These are phyloP conservation scores for Delonix regia DNA, from an alignment of 306 rosid genomes.

Conservation along the genomic window DNA sequence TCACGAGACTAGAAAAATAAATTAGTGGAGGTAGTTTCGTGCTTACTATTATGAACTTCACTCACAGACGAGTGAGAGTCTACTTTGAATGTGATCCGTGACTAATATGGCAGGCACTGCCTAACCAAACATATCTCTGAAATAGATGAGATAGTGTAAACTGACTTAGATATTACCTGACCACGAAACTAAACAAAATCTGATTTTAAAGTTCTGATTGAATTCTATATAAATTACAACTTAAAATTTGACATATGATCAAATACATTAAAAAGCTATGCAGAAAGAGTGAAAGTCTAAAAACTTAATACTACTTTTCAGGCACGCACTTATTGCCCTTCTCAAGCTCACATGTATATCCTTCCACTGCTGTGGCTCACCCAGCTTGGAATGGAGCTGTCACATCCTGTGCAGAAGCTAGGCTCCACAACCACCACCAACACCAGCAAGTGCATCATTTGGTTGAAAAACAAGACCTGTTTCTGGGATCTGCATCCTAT, in stretches of 20 bases:
- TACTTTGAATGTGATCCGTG: not conserved
- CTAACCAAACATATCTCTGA: too few species aligned
- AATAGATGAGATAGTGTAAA: not conserved
- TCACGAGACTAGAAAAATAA: not conserved
- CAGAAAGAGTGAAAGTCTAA: constrained; percentile 3
- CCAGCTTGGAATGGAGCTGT: constrained; percentile 6
- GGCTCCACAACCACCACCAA: constrained; percentile 38
- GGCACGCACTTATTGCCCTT: constrained; percentile 75
- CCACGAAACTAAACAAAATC: not conserved
- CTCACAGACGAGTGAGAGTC: too few species aligned
- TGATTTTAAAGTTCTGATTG: not conserved
- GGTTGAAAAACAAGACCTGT: constrained; percentile 51
- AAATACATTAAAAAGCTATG: not conserved
- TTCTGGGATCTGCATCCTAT: constrained; percentile 55
- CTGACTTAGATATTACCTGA: not conserved
- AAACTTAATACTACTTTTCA: constrained; percentile 31
- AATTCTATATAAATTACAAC: not conserved
- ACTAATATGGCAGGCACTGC: not conserved
- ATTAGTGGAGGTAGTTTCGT: not conserved
- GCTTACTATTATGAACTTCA: not conserved
- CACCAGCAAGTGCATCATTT: constrained; percentile 42
- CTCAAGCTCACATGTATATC: constrained; percentile 69
- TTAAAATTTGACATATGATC: not conserved
- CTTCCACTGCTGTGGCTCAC: constrained; percentile 47
- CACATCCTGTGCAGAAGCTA: constrained; percentile 37